Evolutionary conservation across 106 monocot genomes (phyloP), one percentile per base, ranked within the genome.

Genomic region (Posidonia australis): DNA sequence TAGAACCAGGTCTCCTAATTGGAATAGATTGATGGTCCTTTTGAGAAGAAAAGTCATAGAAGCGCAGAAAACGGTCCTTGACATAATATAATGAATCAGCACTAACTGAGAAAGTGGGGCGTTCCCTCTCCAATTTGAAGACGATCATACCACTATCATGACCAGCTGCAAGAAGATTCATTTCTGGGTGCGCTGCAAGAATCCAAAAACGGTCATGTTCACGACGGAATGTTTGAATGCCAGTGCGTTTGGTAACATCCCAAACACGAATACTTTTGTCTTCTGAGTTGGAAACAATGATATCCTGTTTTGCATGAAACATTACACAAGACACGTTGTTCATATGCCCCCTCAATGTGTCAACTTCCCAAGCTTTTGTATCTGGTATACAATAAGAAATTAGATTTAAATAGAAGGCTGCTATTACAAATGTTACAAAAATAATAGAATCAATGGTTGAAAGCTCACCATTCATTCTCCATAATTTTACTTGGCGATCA

Each of bases 61-160:
- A 74, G 5, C 91, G 80, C 24, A 91, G 68, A 58, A 86, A 91
- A 19, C 91, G 83, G 59, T 91, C 91, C 65, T 84, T 86, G 42
- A 86, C 77, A 46, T 83, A 91, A 67, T 76, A 79, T 26, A 91
- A 28, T 24, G 47, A 72, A 67, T 91, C 86, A 16, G 78, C 83
- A 67, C 76, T 78, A 6, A 91, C 72, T 58, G 83, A 70, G 60
- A 91, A 91, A 49, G 91, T 83, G 49, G 86, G 91, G 25, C 91
- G 81, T 52, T 91, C 91, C 69, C 86, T 80, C 72, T 91, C 90
- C 27, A 91, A 66, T 69, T 91, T 91, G 67, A 91, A 91, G 24
- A 91, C 90, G 51, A 91, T 83, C 90, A 91, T 91, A 20, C 90
- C 90, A 57, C 83, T 83, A 64, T 91, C 91, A 77, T 91, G 91